Percentiles rank a stretch among this genome's conserved stretches.
These are phyloP conservation scores for Apiospora kogelbergensis DNA, from an alignment of 2,329 filamentous ascomycete genomes.

Conservation along the genomic window DNA sequence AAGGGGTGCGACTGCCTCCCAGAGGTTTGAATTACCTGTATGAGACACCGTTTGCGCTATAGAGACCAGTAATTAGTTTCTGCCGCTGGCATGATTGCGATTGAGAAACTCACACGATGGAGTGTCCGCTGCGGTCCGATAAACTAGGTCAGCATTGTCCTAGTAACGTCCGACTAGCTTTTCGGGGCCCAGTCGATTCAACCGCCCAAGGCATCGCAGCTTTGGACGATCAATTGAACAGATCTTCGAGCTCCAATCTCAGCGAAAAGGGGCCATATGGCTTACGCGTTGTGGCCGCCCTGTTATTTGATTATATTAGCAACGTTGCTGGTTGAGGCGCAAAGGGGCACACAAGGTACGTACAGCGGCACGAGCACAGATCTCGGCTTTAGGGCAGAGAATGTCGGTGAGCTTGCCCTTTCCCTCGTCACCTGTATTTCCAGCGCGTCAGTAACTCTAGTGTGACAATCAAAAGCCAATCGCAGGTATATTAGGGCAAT, in stretches of 20 bases:
- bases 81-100: not conserved
- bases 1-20: conserved; percentile 6
- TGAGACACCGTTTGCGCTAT: conserved; percentile 16
- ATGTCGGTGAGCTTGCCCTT: conserved; percentile 12
- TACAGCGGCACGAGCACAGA: conserved; percentile 16
- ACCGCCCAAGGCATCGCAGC: not conserved
- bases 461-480: fast-evolving
- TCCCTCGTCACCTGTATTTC: conserved; percentile 6
- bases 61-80: not conserved
- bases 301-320: not conserved
- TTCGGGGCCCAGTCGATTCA: not conserved
- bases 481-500: not conserved
- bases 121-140: conserved; percentile 10
- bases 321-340: not conserved
- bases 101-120: conserved; percentile 11
- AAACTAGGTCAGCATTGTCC: not conserved
- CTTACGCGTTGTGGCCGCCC: conserved; percentile 15
- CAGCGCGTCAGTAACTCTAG: not conserved
- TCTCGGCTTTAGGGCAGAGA: conserved; percentile 7
- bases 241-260: not conserved
- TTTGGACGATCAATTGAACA: not conserved
- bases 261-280: not conserved
- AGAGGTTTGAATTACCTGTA: conserved; percentile 11
- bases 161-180: not conserved
- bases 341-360: not conserved